Evolutionary conservation across 352 stramenopile species (phyloP).

Genomic region (Globisporangium takayamanum): DNA sequence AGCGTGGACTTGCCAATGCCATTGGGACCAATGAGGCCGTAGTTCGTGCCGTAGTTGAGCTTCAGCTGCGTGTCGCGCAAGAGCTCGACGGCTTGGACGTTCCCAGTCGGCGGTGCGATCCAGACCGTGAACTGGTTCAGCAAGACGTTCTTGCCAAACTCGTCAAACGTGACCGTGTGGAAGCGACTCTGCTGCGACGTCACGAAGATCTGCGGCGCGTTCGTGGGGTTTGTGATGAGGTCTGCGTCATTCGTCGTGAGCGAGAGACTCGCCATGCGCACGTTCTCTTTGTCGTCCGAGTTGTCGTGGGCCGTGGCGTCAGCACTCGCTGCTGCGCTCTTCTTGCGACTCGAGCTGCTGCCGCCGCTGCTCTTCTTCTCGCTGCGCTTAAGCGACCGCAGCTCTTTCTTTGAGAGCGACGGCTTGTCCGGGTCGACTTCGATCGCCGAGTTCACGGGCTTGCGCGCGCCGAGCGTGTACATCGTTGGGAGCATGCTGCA

Average conservation of each 20-base stretch:
- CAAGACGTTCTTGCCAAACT: slow-evolving; percentile 52
- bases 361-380: slow-evolving; percentile 11
- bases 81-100: slow-evolving; percentile 31
- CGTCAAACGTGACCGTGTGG: slow-evolving; percentile 53
- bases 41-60: slow-evolving; percentile 60
- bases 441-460: slow-evolving; percentile 22
- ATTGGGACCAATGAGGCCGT: slow-evolving; percentile 86
- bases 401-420: slow-evolving; percentile 42
- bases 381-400: slow-evolving; percentile 27
- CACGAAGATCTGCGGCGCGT: slow-evolving; percentile 16
- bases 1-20: slow-evolving; percentile 90
- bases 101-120: slow-evolving; percentile 19
- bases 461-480: slow-evolving; percentile 25
- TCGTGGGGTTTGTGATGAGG: neutral
- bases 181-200: slow-evolving; percentile 55
- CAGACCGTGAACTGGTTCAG: slow-evolving; percentile 51
- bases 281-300: neutral
- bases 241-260: slow-evolving; percentile 4
- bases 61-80: slow-evolving; percentile 66
- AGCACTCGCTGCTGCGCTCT: neutral
- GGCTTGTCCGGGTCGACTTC: slow-evolving; percentile 11
- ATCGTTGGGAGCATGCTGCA: slow-evolving; percentile 32
- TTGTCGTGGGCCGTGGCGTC: neutral
- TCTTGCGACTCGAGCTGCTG: slow-evolving; percentile 5
- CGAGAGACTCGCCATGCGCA: neutral